A percentile compares a stretch with the other conserved stretches of the same genome.
phyloP scores from a whole-genome alignment of 2,329 filamentous ascomycete genomes.

The Penicillium sp. region DNA sequence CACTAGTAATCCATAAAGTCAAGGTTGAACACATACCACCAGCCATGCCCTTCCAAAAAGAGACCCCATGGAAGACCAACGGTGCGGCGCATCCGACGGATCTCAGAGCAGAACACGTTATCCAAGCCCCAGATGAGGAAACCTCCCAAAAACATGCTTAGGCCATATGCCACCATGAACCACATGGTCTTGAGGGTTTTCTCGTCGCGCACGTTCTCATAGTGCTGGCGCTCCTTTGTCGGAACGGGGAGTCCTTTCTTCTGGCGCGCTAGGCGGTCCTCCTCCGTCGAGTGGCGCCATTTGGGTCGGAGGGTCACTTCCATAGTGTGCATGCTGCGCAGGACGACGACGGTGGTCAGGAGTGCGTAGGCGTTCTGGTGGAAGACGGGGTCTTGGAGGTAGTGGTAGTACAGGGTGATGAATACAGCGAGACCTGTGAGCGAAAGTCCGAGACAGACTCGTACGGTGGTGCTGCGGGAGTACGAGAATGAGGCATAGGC shows the following conservation, averaged over 20 bases:
- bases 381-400: conserved; percentile 77
- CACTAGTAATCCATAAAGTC: not conserved
- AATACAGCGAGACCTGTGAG: conserved; percentile 60
- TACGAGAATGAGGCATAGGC: conserved; percentile 74
- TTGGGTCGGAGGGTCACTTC: conserved; percentile 63
- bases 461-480: conserved; percentile 54
- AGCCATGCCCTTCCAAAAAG: conserved; percentile 70
- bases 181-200: conserved; percentile 69
- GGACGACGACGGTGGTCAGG: conserved; percentile 68
- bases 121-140: conserved; percentile 79
- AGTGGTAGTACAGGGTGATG: conserved; percentile 79
- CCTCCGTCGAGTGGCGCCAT: conserved; percentile 50
- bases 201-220: conserved; percentile 56
- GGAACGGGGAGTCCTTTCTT: conserved; percentile 39
- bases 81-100: conserved; percentile 65
- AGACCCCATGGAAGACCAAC: conserved; percentile 79
- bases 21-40: conserved; percentile 56
- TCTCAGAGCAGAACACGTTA: conserved; percentile 68
- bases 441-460: conserved; percentile 56
- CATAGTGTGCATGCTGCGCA: conserved; percentile 77
- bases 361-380: conserved; percentile 77
- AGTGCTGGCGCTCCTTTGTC: conserved; percentile 47
- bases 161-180: conserved; percentile 67
- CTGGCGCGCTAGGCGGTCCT: conserved; percentile 45
- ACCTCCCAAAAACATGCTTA: conserved; percentile 70